phyloP scores from a whole-genome alignment of 73 alveolate species.

The Tetrahymena elliotti region DNA sequence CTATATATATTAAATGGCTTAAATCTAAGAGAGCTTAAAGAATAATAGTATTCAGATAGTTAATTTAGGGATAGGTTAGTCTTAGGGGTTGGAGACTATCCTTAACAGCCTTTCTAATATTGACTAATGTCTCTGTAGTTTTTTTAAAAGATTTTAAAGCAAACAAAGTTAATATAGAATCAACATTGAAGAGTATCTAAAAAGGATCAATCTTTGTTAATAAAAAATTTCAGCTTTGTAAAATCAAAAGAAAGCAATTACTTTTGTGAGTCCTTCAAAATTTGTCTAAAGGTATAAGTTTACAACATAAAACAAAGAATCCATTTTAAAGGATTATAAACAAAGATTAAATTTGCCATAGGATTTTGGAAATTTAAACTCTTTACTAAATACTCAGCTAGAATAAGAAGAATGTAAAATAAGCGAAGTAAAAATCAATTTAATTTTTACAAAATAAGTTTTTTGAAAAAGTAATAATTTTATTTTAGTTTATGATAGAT shows the following conservation, averaged over 20 bases:
- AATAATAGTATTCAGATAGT: not conserved
- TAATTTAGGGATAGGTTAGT: not conserved
- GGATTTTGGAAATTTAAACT: too few species aligned
- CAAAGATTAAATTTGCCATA: not conserved
- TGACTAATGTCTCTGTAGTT: not conserved
- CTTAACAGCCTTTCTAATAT: not conserved
- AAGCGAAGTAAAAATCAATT: too few species aligned
- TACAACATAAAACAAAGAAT: not conserved
- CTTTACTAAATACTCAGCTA: too few species aligned
- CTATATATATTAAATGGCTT: not conserved
- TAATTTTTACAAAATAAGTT: too few species aligned
- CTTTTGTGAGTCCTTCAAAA: not conserved
- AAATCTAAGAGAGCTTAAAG: too few species aligned
- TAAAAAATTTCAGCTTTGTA: not conserved
- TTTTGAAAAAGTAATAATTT: too few species aligned
- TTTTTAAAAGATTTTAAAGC: not conserved
- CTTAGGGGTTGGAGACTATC: not conserved
- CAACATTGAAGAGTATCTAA: not conserved
- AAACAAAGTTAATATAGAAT: too few species aligned
- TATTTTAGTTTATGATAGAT: too few species aligned
- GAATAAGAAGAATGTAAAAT: too few species aligned
- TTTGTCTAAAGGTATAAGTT: not conserved
- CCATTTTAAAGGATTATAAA: not conserved
- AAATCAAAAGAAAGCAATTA: not conserved
- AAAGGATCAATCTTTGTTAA: not conserved